Evolutionary conservation across 2,329 filamentous ascomycete species (phyloP).

Genomic region (Colletotrichum limetticola): DNA sequence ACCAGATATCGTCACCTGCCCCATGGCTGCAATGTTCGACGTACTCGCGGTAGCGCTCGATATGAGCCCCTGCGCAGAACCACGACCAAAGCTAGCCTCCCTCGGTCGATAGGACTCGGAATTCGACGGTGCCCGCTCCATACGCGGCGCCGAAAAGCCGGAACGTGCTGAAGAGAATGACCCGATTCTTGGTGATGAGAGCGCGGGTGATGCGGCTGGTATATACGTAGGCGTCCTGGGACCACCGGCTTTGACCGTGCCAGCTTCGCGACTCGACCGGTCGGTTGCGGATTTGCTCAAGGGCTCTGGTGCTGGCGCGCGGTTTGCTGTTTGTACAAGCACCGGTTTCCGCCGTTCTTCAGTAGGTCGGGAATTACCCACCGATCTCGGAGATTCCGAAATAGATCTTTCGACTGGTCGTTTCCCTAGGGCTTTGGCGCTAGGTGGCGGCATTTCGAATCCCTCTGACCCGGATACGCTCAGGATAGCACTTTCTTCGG

Average conservation of each 20-base stretch:
- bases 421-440: slow-evolving; percentile 62
- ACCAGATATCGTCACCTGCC: slow-evolving; percentile 29
- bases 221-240: slow-evolving; percentile 21
- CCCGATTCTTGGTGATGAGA: slow-evolving; percentile 21
- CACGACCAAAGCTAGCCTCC: slow-evolving; percentile 41
- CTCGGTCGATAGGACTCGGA: slow-evolving; percentile 28
- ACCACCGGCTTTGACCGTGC: not conserved
- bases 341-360: slow-evolving; percentile 20
- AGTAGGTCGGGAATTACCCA: slow-evolving; percentile 15
- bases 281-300: slow-evolving; percentile 20
- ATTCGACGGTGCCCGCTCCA: slow-evolving; percentile 27
- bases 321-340: slow-evolving; percentile 10
- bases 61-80: slow-evolving; percentile 42
- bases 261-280: slow-evolving; percentile 7
- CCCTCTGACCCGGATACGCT: slow-evolving; percentile 13
- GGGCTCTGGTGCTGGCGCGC: slow-evolving; percentile 16
- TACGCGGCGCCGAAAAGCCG: slow-evolving; percentile 22
- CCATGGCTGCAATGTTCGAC: slow-evolving; percentile 31
- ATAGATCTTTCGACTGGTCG: slow-evolving; percentile 45
- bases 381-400: slow-evolving; percentile 1
- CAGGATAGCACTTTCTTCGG: slow-evolving; percentile 38
- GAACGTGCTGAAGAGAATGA: slow-evolving; percentile 32
- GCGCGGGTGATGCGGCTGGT: slow-evolving; percentile 10
- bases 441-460: slow-evolving; percentile 37
- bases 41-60: slow-evolving; percentile 38